Conservation (phyloP, 345 rosid species). For the Durio zibethinus region DNA sequence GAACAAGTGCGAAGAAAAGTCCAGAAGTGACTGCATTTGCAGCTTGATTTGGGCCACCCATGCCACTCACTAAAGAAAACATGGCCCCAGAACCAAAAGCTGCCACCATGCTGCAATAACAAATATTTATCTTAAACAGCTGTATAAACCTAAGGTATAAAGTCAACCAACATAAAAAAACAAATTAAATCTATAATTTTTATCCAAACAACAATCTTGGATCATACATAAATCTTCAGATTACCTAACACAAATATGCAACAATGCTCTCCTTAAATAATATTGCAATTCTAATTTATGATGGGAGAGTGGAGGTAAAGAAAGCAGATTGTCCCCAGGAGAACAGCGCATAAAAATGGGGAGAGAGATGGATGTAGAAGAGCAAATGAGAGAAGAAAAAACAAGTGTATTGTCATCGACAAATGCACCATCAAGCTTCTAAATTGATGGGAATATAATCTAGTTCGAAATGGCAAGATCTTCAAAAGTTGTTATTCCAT, state of each 20-base stretch:
- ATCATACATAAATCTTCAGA: not conserved
- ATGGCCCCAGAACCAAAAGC: conserved; percentile 91
- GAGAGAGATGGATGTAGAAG: not conserved
- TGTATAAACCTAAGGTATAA: not conserved
- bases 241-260: not conserved
- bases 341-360: not conserved
- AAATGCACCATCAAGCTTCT: not conserved
- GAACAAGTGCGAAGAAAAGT: conserved; percentile 69
- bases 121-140: not conserved
- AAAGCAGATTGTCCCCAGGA: not conserved
- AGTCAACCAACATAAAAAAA: not conserved
- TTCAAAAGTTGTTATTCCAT: not conserved
- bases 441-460: not conserved
- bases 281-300: not conserved
- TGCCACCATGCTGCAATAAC: conserved; percentile 74
- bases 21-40: conserved; percentile 75
- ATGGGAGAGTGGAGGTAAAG: not conserved
- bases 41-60: conserved; percentile 72
- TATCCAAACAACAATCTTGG: not conserved
- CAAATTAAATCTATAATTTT: not conserved
- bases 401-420: not conserved
- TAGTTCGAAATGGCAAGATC: not conserved
- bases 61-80: conserved; percentile 76
- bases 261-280: not conserved
- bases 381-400: not conserved